Evolutionary conservation across 768 basidiomycete genomes (phyloP).

Genomic region (Lentinus tigrinus): DNA sequence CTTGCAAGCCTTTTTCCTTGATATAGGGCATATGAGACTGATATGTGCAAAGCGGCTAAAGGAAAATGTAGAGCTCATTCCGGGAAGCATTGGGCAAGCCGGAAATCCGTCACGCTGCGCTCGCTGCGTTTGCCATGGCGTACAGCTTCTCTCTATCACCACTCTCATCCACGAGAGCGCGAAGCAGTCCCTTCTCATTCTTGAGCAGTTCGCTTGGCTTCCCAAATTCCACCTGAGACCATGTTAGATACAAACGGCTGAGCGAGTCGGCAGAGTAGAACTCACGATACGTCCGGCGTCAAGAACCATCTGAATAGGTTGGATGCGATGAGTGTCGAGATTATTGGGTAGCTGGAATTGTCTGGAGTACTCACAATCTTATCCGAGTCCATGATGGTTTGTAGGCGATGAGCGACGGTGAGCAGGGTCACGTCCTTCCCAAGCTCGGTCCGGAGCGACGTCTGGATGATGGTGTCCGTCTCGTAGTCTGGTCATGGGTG

Average conservation of each 20-base stretch:
- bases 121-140: constrained; percentile 32
- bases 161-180: constrained; percentile 56
- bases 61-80: too few relatives aligned
- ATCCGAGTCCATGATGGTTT: constrained; percentile 58
- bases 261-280: too few relatives aligned
- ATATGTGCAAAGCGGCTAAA: too few relatives aligned
- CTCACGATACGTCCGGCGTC: too few relatives aligned
- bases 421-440: constrained; percentile 44
- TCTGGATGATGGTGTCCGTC: constrained; percentile 55
- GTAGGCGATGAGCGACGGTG: constrained; percentile 55
- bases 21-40: too few relatives aligned
- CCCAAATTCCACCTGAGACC: constrained; percentile 46
- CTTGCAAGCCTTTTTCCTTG: too few relatives aligned
- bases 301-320: too few relatives aligned
- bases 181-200: constrained; percentile 50
- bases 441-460: constrained; percentile 47
- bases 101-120: too few relatives aligned
- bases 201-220: constrained; percentile 48
- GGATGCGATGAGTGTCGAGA: too few relatives aligned
- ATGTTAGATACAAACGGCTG: too few relatives aligned
- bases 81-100: too few relatives aligned
- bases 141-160: constrained; percentile 50
- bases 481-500: constrained; percentile 40
- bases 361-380: constrained; percentile 44
- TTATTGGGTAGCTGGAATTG: too few relatives aligned